Evolutionary conservation across 805 yeast species (phyloP).

Genomic region (Pichia phayaonensis): DNA sequence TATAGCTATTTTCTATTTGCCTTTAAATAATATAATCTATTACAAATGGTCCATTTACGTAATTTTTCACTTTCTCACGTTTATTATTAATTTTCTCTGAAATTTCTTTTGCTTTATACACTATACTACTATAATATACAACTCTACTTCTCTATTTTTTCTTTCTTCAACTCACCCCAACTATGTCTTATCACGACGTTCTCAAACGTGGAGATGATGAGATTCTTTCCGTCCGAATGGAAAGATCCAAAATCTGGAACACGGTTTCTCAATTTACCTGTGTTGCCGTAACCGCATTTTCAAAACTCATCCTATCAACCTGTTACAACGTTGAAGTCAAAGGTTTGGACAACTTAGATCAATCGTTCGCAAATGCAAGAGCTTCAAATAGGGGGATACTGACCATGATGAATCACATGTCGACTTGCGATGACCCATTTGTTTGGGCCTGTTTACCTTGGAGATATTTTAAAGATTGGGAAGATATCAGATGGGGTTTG

Average conservation of each 20-base stretch:
- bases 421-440: constrained; percentile 86
- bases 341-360: constrained; percentile 56
- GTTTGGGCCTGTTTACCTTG: constrained; percentile 82
- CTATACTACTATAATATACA: too few relatives aligned
- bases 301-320: constrained; percentile 53
- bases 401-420: constrained; percentile 91
- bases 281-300: constrained; percentile 50
- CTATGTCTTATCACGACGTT: constrained; percentile 65
- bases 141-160: too few relatives aligned
- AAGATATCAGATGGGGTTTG: constrained; percentile 82
- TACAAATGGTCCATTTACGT: too few relatives aligned
- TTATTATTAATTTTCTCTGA: too few relatives aligned
- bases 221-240: constrained; percentile 44
- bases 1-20: too few relatives aligned
- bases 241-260: constrained; percentile 56
- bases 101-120: too few relatives aligned
- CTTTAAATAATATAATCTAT: too few relatives aligned
- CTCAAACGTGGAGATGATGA: constrained; percentile 67
- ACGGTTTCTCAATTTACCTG: constrained; percentile 62
- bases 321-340: constrained; percentile 58
- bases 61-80: too few relatives aligned
- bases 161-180: not conserved
- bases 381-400: constrained; percentile 65
- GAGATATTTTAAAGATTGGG: constrained; percentile 52
- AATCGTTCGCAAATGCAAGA: constrained; percentile 55